Conservation (phyloP, 1,284 basidiomycete genomes). For the Trametes sp. region DNA sequence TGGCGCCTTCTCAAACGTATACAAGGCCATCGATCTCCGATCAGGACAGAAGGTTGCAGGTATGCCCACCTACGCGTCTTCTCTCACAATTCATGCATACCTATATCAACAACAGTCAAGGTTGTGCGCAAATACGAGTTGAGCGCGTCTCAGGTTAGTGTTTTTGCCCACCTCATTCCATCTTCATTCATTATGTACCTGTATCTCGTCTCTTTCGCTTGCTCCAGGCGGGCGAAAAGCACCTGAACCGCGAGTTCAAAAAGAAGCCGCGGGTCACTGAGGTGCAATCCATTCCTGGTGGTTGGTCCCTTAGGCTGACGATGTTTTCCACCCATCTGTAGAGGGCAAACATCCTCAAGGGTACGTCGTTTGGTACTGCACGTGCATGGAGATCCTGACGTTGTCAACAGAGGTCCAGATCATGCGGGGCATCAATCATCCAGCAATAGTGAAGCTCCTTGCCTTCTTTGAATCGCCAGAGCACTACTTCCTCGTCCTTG, state of each 20-base stretch:
- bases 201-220: constrained; percentile 30
- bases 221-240: constrained; percentile 85
- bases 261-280: constrained; percentile 96
- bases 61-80: constrained; percentile 44
- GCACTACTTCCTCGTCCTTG: constrained; percentile 94
- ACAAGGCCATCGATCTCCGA: constrained; percentile 86
- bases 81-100: constrained; percentile 17
- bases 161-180: constrained; percentile 39
- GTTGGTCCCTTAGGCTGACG: constrained; percentile 33
- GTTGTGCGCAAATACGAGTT: constrained; percentile 97
- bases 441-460: constrained; percentile 88
- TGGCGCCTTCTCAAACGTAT: constrained; percentile 98
- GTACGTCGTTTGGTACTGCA: too few species aligned
- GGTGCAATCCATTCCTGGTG: constrained; percentile 62
- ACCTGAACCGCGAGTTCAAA: constrained; percentile 92
- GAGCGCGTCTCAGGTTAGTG: constrained; percentile 93
- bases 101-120: constrained; percentile 71
- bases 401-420: constrained; percentile 90
- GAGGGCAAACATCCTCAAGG: constrained; percentile 98
- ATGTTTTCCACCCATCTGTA: constrained; percentile 48
- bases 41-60: constrained; percentile 89
- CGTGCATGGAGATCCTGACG: too few species aligned
- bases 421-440: constrained; percentile 95
- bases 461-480: constrained; percentile 93
- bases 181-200: constrained; percentile 39